Conservation (phyloP, 106 monocot species). For the Acorus gramineus region DNA sequence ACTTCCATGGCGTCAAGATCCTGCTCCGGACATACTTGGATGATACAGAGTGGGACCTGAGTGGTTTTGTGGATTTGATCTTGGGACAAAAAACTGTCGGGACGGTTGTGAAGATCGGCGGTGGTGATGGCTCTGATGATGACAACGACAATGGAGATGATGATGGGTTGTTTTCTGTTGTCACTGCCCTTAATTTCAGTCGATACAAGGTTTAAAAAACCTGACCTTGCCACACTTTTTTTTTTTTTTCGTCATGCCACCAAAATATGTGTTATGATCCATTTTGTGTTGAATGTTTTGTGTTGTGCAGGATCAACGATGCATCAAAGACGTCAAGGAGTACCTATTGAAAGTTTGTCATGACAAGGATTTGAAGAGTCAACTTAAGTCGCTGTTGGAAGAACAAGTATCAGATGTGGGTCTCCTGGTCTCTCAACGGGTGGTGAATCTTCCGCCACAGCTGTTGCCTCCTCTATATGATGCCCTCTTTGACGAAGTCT, state of each 20-base stretch:
- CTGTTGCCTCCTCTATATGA: constrained; percentile 61
- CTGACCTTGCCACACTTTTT: not conserved
- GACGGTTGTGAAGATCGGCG: no score
- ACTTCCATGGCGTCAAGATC: no score
- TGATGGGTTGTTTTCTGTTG: constrained; percentile 51
- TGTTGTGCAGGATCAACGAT: constrained; percentile 28
- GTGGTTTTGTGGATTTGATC: no score
- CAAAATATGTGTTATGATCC: not conserved
- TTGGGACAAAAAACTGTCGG: no score
- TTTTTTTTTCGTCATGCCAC: no score
- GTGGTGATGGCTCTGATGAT: not conserved
- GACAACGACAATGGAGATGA: constrained; percentile 25
- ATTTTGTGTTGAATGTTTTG: not conserved
- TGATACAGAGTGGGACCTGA: no score
- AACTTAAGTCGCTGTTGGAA: constrained; percentile 28
- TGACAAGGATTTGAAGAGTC: constrained; percentile 31
- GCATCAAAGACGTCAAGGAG: constrained; percentile 52
- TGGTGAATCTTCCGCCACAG: constrained; percentile 68
- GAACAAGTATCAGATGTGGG: constrained; percentile 40
- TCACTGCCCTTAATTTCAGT: constrained; percentile 65
- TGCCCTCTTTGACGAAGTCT: constrained; percentile 66
- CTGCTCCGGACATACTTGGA: no score
- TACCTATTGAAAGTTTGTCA: constrained; percentile 38
- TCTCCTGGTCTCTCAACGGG: constrained; percentile 52
- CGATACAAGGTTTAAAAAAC: constrained; percentile 51